phyloP scores from a whole-genome alignment of 2,329 filamentous ascomycete species.

The Sphaerulina populicola region DNA sequence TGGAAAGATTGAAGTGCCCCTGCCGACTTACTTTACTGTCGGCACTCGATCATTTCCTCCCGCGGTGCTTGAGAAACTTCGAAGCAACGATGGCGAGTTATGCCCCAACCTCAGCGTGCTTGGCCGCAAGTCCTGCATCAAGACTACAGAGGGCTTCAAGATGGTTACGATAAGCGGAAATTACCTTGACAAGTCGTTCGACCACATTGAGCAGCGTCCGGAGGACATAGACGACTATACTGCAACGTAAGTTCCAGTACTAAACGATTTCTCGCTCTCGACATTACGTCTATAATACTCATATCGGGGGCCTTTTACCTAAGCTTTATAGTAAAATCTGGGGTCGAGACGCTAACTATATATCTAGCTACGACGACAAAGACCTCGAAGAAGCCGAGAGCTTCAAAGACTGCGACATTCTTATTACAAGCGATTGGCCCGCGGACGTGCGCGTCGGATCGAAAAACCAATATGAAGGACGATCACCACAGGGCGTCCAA shows the following conservation, averaged over 20 bases:
- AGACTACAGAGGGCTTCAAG: slow-evolving; percentile 79
- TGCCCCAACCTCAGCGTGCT: slow-evolving; percentile 88
- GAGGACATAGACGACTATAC: slow-evolving; percentile 53
- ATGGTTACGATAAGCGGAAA: slow-evolving; percentile 80
- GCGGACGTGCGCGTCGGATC: slow-evolving; percentile 50
- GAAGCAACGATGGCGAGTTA: slow-evolving; percentile 59
- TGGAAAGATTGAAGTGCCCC: slow-evolving; percentile 63
- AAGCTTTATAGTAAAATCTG: no score
- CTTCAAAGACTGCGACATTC: slow-evolving; percentile 71
- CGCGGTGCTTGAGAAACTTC: slow-evolving; percentile 62
- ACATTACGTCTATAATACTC: no score
- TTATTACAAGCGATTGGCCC: slow-evolving; percentile 84
- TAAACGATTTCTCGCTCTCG: no score
- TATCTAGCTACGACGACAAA: slow-evolving; percentile 49
- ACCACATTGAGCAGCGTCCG: slow-evolving; percentile 7
- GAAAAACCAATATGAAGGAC: slow-evolving; percentile 31
- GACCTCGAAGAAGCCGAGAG: slow-evolving; percentile 52
- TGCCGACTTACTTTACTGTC: slow-evolving; percentile 86
- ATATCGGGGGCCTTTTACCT: no score
- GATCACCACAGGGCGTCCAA: slow-evolving; percentile 31
- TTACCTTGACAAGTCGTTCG: slow-evolving; percentile 8
- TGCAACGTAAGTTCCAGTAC: slow-evolving; percentile 47
- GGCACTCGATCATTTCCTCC: slow-evolving; percentile 65
- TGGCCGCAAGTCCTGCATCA: slow-evolving; percentile 76
- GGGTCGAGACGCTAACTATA: no score